A percentile compares a stretch with the other conserved stretches of the same genome.
These are phyloP conservation scores for Guillardia theta DNA, from an alignment of 78 protist species.

Conservation along the genomic window DNA sequence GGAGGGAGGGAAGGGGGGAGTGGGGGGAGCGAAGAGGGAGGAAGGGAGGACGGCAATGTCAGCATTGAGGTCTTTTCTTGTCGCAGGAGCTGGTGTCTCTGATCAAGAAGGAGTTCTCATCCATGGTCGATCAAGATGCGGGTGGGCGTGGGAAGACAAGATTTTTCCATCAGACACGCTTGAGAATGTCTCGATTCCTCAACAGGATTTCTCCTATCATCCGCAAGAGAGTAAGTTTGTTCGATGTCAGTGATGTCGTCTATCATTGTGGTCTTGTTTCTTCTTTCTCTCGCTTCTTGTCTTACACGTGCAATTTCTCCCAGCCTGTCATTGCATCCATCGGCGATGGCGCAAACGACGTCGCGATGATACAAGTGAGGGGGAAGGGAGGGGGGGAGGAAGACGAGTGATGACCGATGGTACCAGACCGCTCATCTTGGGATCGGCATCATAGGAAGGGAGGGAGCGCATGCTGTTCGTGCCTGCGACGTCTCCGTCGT, in stretches of 20 bases:
- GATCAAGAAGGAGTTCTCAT: too few species aligned
- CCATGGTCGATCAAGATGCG: too few species aligned
- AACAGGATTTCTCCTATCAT: too few species aligned
- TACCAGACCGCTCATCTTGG: background rate
- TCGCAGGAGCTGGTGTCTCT: too few species aligned
- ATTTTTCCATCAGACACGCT: too few species aligned
- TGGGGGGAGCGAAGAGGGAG: background rate
- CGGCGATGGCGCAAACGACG: conserved; percentile 29
- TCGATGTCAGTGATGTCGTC: too few species aligned
- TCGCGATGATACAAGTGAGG: background rate
- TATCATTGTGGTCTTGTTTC: too few species aligned
- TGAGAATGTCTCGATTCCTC: too few species aligned
- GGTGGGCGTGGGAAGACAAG: too few species aligned
- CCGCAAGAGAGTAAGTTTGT: too few species aligned
- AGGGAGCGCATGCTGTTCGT: conserved; percentile 24
- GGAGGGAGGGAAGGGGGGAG: background rate
- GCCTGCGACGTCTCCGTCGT: background rate
- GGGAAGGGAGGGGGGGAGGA: background rate
- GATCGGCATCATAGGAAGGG: conserved; percentile 1
- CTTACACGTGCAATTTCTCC: background rate
- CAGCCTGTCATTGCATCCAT: background rate
- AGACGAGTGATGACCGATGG: background rate
- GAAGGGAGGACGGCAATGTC: background rate
- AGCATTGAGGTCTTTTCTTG: background rate
- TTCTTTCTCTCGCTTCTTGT: background rate